Base-by-base conservation (phyloP, 1,139 yeast species). In the Yamadazyma pseudoaaseri region DNA sequence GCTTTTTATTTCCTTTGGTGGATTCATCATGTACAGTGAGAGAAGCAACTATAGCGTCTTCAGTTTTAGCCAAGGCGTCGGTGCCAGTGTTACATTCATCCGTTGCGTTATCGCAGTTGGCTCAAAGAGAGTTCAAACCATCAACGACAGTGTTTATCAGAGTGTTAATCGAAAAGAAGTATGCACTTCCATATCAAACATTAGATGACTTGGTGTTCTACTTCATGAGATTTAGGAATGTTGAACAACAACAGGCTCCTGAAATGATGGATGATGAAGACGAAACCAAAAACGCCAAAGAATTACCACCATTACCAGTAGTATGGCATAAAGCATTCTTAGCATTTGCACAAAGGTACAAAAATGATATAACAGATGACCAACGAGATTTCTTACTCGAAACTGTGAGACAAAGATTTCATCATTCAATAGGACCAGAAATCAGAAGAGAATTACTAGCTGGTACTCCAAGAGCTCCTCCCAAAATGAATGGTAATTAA, bases 261-360 rank as follows among this genome's bases (percentile, higher is more conserved):
- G 47, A 43, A 15, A 48, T 46, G 30, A 35, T 37, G 22, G 61
- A 65, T 15, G 63, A 60, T 22, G 61, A 57, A 24, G 60, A 62
- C 16, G 51, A 49, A 2, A 43, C 47, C 10, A 56, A 58, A 27
- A 61, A 66, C 27, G 60, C 56, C 31, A 57, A 56, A 28, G 67
- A 65, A 29, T 67, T 76, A n/a, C 79, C 84, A n/a, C 76, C 76
- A 38, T 70, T 94, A 51, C 97, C 98, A 5, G 86, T 92, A 10
- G 92, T 92, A 27, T 92, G 98, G 97, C 97, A 94, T 57, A 95
- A 92, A 58, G 90, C 97, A 2, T 83, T 92, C 53, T 70, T 92
- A 39, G 83, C 94, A 3, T 94, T 92, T 68, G 95, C 97, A 27
- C 97, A 90, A 65, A 76, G 96, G 45, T 92, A 92, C 60, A 92